Evolutionary conservation across 371 early-diverging fungal genomes (phyloP).

Genomic region (Mortierella sp.): DNA sequence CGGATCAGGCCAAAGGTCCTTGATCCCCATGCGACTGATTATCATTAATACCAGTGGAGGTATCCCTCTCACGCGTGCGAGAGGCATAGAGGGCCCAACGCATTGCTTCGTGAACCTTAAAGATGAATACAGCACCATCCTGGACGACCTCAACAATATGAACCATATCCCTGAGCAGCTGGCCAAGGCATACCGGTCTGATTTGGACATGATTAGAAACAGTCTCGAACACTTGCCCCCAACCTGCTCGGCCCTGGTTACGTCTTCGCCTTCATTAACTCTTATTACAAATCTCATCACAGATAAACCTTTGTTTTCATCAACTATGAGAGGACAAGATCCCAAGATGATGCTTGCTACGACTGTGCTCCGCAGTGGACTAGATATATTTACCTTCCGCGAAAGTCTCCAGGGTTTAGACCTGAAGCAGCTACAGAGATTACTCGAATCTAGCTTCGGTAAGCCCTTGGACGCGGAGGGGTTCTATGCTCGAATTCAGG

Average conservation of each 20-base stretch:
- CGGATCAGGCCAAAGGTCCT: constrained; percentile 8
- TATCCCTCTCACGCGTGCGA: constrained; percentile 59
- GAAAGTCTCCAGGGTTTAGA: constrained; percentile 66
- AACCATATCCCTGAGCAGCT: constrained; percentile 58
- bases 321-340: constrained; percentile 52
- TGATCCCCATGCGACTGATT: constrained; percentile 61
- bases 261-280: constrained; percentile 60
- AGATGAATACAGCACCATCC: constrained; percentile 65
- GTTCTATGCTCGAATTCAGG: constrained; percentile 75
- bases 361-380: constrained; percentile 85
- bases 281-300: constrained; percentile 70
- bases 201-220: constrained; percentile 66
- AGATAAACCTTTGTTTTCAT: constrained; percentile 68
- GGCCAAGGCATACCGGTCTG: constrained; percentile 60
- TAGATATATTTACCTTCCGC: constrained; percentile 69
- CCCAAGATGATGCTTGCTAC: constrained; percentile 57
- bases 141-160: constrained; percentile 59
- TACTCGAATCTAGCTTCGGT: constrained; percentile 87
- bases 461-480: constrained; percentile 67
- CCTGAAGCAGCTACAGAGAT: constrained; percentile 61
- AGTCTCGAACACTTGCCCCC: constrained; percentile 66
- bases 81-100: constrained; percentile 58
- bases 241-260: constrained; percentile 68
- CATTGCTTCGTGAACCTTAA: constrained; percentile 77
- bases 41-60: constrained; percentile 69